Evolutionary conservation across 1,284 basidiomycete genomes (phyloP).

Genomic region (Ustilago bromivora): DNA sequence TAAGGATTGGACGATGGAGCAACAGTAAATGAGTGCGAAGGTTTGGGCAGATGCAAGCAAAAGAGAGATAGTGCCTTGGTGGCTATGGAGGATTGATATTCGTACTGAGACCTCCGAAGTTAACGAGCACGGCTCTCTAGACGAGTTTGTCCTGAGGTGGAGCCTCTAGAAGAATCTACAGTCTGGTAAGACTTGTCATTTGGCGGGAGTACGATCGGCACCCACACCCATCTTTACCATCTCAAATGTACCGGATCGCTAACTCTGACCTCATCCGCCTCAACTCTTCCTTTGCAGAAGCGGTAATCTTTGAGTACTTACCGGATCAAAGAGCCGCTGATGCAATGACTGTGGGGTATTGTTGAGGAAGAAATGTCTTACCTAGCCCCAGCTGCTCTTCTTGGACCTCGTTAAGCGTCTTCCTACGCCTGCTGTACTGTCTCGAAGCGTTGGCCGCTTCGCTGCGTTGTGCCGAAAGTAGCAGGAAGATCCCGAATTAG

Average conservation of each 20-base stretch:
- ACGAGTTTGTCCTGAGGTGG: not conserved
- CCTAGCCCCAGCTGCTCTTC: conserved; percentile 1
- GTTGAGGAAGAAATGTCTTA: conserved; percentile 22
- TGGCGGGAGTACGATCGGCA: conserved; percentile 2
- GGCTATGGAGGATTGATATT: not conserved
- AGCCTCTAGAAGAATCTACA: not conserved
- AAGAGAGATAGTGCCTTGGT: not conserved
- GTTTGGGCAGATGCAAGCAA: not conserved
- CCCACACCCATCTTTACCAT: not conserved
- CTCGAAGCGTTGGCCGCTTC: not conserved
- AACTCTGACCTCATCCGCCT: not conserved
- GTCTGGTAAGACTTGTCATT: too few relatives aligned
- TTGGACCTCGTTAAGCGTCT: not conserved
- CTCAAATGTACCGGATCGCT: not conserved
- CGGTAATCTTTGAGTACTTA: not conserved
- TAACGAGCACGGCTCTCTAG: not conserved
- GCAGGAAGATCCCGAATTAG: not conserved
- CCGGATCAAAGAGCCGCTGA: not conserved
- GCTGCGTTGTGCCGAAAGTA: not conserved
- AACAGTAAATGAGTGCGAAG: not conserved
- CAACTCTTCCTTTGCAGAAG: not conserved
- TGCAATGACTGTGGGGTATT: not conserved
- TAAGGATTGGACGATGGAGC: not conserved
- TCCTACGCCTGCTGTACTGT: not conserved
- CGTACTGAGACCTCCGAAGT: too few relatives aligned